Base-by-base conservation (phyloP, 371 early-diverging fungal genomes). In the Rhizopus stolonifer region DNA sequence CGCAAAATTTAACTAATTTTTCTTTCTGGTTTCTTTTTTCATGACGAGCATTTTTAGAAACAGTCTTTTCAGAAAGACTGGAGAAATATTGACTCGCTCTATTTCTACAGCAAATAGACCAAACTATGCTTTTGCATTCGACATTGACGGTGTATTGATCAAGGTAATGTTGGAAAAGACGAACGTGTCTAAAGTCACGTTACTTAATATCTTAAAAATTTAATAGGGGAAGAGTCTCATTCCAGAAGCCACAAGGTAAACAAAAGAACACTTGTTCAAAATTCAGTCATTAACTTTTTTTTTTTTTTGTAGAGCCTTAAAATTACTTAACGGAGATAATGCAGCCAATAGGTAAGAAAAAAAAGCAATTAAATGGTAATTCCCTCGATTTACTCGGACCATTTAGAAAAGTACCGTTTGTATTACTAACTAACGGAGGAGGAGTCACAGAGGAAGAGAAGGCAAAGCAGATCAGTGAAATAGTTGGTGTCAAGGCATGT, bases 341-440 rank as follows among this genome's bases (percentile, higher is more conserved):
- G n/a, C 60, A 4, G 40, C 58, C 8, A 66, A 71, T 31, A 77
- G 72, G 74, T 77, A 69, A 17, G 14, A 43, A n/a, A 9, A 19
- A 42, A 42, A 5, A 2, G 7, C 8, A 8, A 8, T 18, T 19
- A 18, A 38, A 26, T 38, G 21, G 18, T 18, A 4, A 9, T 33
- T 31, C 48, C 18, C 22, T 36, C 29, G 10, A 17, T 9, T 29
- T 9, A 29, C 0, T 29, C n/a, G n/a, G n/a, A n/a, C n/a, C 36
- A 15, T 25, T 49, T 46, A 82, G 83, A 64, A 68, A 61, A n/a
- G 70, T 89, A 11, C 91, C 91, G 11, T 87, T 80, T 70, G 84
- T 91, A 18, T 73, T 92, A 17, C 62, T 95, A 51, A 93, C 95
- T 9, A 95, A 95, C 56, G 94, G 95, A 21, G 95, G 93, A 17